Conservation (phyloP, 2,329 filamentous ascomycete species). For the Rhexocercosporidium sp. region DNA sequence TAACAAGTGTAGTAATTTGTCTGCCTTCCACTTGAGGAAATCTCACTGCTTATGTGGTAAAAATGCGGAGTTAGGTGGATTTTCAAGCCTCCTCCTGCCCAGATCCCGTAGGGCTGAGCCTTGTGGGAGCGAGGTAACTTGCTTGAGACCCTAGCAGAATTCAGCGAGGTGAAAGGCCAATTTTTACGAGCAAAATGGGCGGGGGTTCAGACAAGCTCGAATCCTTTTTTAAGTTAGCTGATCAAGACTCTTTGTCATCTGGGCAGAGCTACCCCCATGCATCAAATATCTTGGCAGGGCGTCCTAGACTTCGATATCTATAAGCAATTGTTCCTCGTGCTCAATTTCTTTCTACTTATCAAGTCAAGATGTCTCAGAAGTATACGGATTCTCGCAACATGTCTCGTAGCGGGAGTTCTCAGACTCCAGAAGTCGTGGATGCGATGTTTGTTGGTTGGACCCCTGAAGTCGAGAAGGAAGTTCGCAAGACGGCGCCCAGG, state of each 20-base stretch:
- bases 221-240: background rate
- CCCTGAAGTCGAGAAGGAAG: slow-evolving; percentile 13
- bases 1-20: background rate
- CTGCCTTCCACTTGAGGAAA: background rate
- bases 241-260: slow-evolving; percentile 7
- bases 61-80: background rate
- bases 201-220: background rate
- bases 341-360: background rate
- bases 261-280: background rate
- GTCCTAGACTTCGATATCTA: background rate
- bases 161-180: background rate
- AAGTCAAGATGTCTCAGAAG: background rate
- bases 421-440: slow-evolving; percentile 3
- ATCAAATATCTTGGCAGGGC: background rate
- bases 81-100: background rate
- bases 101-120: background rate
- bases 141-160: background rate
- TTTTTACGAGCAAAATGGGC: background rate
- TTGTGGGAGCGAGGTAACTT: background rate
- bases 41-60: background rate
- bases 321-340: background rate
- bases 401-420: background rate
- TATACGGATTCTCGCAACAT: background rate
- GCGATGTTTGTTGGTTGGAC: slow-evolving; percentile 24
- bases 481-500: slow-evolving; percentile 19